Conservation (phyloP, 176 grass and related monocot genomes). For the Lolium perenne region DNA sequence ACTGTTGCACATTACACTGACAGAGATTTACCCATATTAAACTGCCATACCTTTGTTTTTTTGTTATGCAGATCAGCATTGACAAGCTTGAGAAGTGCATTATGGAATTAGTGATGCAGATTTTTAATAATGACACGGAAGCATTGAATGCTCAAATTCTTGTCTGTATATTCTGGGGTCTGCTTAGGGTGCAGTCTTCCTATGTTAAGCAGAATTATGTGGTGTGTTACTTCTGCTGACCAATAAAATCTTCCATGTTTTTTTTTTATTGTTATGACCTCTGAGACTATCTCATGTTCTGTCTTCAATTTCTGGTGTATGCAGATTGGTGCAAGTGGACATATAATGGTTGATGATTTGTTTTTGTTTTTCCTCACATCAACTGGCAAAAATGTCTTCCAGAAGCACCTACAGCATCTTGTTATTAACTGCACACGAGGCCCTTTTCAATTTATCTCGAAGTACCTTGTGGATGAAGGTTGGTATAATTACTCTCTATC, state of each 20-base stretch:
- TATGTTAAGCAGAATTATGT: slow-evolving; percentile 48
- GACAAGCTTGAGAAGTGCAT: slow-evolving; percentile 61
- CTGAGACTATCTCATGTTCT: slow-evolving; percentile 35
- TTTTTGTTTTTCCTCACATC: slow-evolving; percentile 78
- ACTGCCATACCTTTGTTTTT: background rate
- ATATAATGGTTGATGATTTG: slow-evolving; percentile 61
- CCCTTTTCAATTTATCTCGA: slow-evolving; percentile 85
- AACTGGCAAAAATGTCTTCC: slow-evolving; percentile 59
- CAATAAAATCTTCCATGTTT: slow-evolving; percentile 1
- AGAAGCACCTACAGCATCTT: slow-evolving; percentile 82
- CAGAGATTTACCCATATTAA: slow-evolving; percentile 18
- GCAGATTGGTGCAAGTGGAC: slow-evolving; percentile 51
- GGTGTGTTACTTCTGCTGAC: slow-evolving; percentile 60
- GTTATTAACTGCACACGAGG: slow-evolving; percentile 63
- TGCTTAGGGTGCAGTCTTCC: slow-evolving; percentile 63
- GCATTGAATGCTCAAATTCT: slow-evolving; percentile 72
- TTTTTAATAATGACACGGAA: slow-evolving; percentile 64
- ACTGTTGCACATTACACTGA: slow-evolving; percentile 28
- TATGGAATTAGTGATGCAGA: slow-evolving; percentile 64
- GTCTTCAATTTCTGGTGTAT: slow-evolving; percentile 37
- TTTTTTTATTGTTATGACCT: slow-evolving; percentile 32
- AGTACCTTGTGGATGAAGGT: slow-evolving; percentile 91
- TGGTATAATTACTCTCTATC: slow-evolving; percentile 35
- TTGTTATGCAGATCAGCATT: slow-evolving; percentile 57
- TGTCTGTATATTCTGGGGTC: slow-evolving; percentile 81